Evolutionary conservation across 1,139 yeast species (phyloP).

Genomic region (Kluyveromyces sp.): DNA sequence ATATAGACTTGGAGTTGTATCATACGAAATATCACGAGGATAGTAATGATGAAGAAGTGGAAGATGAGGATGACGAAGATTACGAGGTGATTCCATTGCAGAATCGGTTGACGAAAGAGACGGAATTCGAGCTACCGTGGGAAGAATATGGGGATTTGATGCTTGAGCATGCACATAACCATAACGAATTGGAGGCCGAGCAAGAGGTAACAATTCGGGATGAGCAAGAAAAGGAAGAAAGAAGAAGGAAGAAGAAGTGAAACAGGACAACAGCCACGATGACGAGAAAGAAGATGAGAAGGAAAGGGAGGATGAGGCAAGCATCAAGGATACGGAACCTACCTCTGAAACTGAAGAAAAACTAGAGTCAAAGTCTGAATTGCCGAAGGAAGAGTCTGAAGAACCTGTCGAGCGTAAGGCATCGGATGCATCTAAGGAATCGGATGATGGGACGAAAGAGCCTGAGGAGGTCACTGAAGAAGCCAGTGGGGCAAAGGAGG

Average conservation of each 20-base stretch:
- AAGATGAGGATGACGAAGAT: slow-evolving; percentile 21
- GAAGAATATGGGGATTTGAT: slow-evolving; percentile 38
- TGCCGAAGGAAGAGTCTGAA: neutral
- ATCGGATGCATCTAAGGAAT: too few relatives aligned
- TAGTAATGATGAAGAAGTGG: slow-evolving; percentile 8
- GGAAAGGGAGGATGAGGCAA: too few relatives aligned
- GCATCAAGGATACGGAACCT: too few relatives aligned
- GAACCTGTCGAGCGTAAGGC: neutral
- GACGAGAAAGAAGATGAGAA: too few relatives aligned
- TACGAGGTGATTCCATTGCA: slow-evolving; percentile 14
- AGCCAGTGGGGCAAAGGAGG: neutral
- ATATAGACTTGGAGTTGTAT: slow-evolving; percentile 4
- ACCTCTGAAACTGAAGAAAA: too few relatives aligned
- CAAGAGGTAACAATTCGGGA: neutral
- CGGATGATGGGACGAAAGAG: neutral
- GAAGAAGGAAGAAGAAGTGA: too few relatives aligned
- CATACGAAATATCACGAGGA: slow-evolving; percentile 7
- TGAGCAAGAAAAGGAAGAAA: too few relatives aligned
- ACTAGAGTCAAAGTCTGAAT: neutral
- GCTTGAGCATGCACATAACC: slow-evolving; percentile 33
- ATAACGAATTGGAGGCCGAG: neutral
- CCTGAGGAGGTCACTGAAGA: slow-evolving; percentile 1
- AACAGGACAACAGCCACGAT: too few relatives aligned
- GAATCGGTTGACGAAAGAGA: slow-evolving; percentile 7
- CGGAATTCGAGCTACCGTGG: slow-evolving; percentile 39